Percentiles rank a stretch among this genome's conserved stretches.
These are phyloP conservation scores for Parathielavia appendiculata DNA, from an alignment of 495 filamentous ascomycete species.

Conservation along the genomic window DNA sequence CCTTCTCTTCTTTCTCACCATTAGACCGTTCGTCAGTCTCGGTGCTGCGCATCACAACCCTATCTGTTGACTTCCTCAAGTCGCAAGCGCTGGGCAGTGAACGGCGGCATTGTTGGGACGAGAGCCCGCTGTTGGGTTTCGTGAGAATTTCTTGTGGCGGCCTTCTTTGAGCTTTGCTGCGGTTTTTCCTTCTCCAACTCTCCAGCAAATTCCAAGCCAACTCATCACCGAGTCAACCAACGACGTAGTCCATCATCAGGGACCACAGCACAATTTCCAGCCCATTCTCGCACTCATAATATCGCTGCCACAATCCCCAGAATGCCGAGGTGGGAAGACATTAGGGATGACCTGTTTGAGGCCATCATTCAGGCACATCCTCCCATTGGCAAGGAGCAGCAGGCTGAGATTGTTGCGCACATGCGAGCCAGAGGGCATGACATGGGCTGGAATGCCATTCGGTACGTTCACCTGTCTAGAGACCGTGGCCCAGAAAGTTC, in stretches of 20 bases:
- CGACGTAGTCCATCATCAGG: background rate
- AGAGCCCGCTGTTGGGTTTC: background rate
- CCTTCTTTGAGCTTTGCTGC: background rate
- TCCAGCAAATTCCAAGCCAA: background rate
- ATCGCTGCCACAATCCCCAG: background rate
- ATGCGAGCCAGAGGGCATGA: slow-evolving; percentile 25
- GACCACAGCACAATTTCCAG: background rate
- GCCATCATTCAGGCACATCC: slow-evolving; percentile 19
- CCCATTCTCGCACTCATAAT: background rate
- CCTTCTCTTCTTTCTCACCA: too few relatives aligned
- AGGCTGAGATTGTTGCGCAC: slow-evolving; percentile 22
- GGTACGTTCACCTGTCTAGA: slow-evolving; percentile 23
- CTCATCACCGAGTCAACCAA: background rate
- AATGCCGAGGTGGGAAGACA: slow-evolving; percentile 29
- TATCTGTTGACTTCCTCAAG: background rate
- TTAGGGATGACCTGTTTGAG: slow-evolving; percentile 32
- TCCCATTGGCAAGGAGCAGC: slow-evolving; percentile 29
- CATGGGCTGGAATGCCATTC: slow-evolving; percentile 36
- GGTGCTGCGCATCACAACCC: background rate
- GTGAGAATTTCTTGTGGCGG: background rate
- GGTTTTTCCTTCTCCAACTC: background rate
- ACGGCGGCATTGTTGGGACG: background rate
- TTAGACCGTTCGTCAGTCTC: slow-evolving; percentile 1
- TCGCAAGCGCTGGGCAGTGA: slow-evolving; percentile 6
- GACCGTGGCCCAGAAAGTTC: too few relatives aligned